Evolutionary conservation across 1,284 basidiomycete genomes (phyloP), one percentile per base, ranked within the genome.

Genomic region (Cutaneotrichosporon cavernicola): DNA sequence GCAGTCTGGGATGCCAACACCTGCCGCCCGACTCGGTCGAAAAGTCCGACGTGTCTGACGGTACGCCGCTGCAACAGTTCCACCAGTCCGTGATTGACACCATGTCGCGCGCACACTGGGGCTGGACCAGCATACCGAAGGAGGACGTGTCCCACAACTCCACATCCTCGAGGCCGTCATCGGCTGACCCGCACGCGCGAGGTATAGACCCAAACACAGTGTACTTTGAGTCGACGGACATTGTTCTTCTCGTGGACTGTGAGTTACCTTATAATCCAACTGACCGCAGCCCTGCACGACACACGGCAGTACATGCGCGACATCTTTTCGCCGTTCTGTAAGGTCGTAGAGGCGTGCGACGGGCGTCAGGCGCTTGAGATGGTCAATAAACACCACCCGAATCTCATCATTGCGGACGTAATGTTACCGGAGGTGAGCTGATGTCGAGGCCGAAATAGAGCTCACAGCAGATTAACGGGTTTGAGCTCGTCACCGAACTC

Each of bases 381-480:
- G n/a, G 76, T 76, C 52, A 61, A 70, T 32, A 64, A 61, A 16
- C 58, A 57, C 8, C 56, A 66, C 9, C 73, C 76, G 53, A 69
- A 78, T 50, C 66, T 80, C 26, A 77, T 83, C 61, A 70, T 82
- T 11, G 76, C 78, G 1, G 82, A 83, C 61, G 77, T 81, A 8
- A 80, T 81, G 76, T 81, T 83, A 80, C 81, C 81, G 1, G 40
- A 40, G 26, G 58, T 60, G 58, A 36, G 58, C 18, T n/a, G 18
- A n/a, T 2, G 5, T 18, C 7, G 26, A 26, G 26, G 26, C 26
- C 18, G 16, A n/a, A 18, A 18, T n/a, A 43, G 18, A 18, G 26
- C 36, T 53, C 8, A 50, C 49, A 21, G 7, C 55, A 76, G 73
- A 63, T 76, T 13, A 72, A 73, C 51, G 77, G 77, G 1, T 73